Evolutionary conservation across 306 rosid species (phyloP).

Genomic region (Acmispon strigosus): DNA sequence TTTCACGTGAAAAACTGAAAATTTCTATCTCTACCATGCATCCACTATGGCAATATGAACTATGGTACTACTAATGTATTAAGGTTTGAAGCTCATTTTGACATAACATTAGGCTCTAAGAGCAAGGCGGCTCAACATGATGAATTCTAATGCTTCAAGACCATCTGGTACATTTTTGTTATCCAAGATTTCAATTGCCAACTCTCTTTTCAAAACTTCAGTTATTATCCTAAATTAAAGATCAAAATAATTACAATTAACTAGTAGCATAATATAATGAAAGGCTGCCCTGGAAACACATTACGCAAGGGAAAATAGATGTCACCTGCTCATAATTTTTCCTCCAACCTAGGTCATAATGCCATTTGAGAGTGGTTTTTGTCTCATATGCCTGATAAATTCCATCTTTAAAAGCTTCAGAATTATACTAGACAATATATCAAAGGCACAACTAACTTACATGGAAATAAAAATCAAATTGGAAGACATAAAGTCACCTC

Average conservation of each 20-base stretch:
- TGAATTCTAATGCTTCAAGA: background rate
- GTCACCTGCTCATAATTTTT: conserved; percentile 62
- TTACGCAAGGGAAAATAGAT: background rate
- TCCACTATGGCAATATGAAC: background rate
- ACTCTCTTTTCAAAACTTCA: background rate
- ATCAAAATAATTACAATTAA: background rate
- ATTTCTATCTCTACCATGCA: background rate
- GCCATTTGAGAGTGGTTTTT: conserved; percentile 47
- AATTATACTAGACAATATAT: conserved; percentile 7
- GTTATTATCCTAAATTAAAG: background rate
- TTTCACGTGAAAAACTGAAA: background rate
- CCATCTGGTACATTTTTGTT: background rate
- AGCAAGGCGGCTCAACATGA: background rate
- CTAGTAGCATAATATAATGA: background rate
- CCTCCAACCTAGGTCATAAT: conserved; percentile 58
- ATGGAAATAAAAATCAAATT: background rate
- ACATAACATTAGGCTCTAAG: background rate
- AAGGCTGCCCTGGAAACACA: background rate
- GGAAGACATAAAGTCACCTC: conserved; percentile 43
- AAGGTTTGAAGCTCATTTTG: background rate
- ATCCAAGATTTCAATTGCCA: background rate
- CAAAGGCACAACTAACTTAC: background rate
- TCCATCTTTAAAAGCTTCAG: background rate
- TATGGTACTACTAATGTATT: background rate
- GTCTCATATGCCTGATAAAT: conserved; percentile 57